Evolutionary conservation across 805 yeast species (phyloP).

Genomic region (Candida quercuum): DNA sequence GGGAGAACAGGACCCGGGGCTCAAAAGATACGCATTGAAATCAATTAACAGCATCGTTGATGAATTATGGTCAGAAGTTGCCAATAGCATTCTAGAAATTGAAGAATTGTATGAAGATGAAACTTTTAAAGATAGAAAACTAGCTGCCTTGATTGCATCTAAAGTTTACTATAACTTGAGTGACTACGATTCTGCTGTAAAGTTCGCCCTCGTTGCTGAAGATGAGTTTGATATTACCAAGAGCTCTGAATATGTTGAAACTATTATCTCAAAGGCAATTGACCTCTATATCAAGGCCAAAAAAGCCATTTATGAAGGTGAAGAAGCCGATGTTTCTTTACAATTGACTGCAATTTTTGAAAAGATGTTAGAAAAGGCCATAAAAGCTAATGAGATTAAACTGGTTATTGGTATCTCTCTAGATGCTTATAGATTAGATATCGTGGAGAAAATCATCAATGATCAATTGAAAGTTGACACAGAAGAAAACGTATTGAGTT

Average conservation of each 20-base stretch:
- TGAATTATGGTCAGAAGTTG: constrained; percentile 95
- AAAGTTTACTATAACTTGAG: constrained; percentile 90
- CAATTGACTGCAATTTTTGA: constrained; percentile 71
- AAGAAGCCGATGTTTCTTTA: constrained; percentile 42
- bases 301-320: constrained; percentile 39
- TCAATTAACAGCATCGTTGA: constrained; percentile 80
- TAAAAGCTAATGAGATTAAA: constrained; percentile 61
- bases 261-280: constrained; percentile 90
- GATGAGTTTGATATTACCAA: constrained; percentile 70
- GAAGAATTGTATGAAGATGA: constrained; percentile 90
- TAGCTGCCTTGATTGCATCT: constrained; percentile 91
- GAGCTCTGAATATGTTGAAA: constrained; percentile 82
- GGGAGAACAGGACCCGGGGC: constrained; percentile 69
- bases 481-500: constrained; percentile 48
- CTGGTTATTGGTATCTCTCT: constrained; percentile 87
- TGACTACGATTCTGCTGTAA: constrained; percentile 86
- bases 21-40: constrained; percentile 80
- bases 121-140: constrained; percentile 63
- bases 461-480: constrained; percentile 31
- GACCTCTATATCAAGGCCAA: constrained; percentile 70
- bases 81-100: constrained; percentile 80
- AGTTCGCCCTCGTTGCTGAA: constrained; percentile 82
- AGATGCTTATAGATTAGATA: constrained; percentile 83
- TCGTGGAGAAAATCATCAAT: constrained; percentile 55
- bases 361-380: constrained; percentile 80